Conservation (phyloP, 768 basidiomycete genomes). For the Boletus huronensis region DNA sequence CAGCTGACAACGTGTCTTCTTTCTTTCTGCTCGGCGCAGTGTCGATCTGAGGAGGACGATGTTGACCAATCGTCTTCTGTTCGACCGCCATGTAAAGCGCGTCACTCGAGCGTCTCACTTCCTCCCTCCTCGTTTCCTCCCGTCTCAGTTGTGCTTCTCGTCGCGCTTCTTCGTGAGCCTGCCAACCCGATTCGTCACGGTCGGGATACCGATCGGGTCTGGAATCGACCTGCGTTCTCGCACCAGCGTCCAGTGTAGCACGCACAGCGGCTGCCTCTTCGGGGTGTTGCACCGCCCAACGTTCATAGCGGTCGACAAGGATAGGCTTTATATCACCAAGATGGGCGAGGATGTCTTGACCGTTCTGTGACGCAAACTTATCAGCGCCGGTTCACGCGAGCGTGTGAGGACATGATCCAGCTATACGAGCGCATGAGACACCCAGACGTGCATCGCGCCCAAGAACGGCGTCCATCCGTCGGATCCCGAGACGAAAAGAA, state of each 20-base stretch:
- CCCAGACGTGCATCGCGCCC: not conserved
- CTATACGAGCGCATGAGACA: not conserved
- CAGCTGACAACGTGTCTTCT: slow-evolving; percentile 28
- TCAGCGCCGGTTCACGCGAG: slow-evolving; percentile 14
- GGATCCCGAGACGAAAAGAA: slow-evolving; percentile 1
- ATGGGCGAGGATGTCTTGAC: slow-evolving; percentile 67
- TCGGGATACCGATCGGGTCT: slow-evolving; percentile 24
- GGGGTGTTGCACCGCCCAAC: slow-evolving; percentile 49
- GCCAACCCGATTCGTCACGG: slow-evolving; percentile 33
- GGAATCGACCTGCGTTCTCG: slow-evolving; percentile 23
- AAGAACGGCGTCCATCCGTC: not conserved
- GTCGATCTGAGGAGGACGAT: slow-evolving; percentile 28
- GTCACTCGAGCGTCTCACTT: slow-evolving; percentile 32
- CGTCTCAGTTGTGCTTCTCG: slow-evolving; percentile 31
- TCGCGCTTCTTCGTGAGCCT: slow-evolving; percentile 31
- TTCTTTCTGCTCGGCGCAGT: slow-evolving; percentile 27
- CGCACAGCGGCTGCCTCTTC: slow-evolving; percentile 30
- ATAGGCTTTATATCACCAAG: slow-evolving; percentile 62
- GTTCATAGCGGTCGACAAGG: slow-evolving; percentile 61
- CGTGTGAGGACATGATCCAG: not conserved
- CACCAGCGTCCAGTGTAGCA: slow-evolving; percentile 19
- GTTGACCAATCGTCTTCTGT: slow-evolving; percentile 15
- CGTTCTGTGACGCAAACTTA: slow-evolving; percentile 47
- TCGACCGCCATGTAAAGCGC: slow-evolving; percentile 31
- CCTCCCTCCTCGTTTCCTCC: slow-evolving; percentile 37